Evolutionary conservation across 1,284 basidiomycete species (phyloP).

Genomic region (Ceratobasidium sp.): DNA sequence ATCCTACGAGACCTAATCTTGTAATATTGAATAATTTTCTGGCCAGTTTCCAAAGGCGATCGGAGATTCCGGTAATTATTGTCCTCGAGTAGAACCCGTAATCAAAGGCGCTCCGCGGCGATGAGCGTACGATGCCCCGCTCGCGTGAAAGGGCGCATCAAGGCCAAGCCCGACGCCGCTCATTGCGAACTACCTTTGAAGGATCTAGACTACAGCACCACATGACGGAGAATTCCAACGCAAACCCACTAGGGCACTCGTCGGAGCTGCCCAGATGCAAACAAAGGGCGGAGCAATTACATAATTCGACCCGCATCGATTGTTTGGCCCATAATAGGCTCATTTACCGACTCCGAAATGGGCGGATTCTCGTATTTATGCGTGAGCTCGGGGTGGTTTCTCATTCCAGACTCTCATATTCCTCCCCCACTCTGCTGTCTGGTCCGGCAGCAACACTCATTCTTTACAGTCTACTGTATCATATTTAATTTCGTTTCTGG

Average conservation of each 20-base stretch:
- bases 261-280: conserved; percentile 9
- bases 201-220: neutral
- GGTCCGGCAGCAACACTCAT: conserved; percentile 11
- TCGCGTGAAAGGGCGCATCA: conserved; percentile 13
- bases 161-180: conserved; percentile 7
- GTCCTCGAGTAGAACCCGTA: neutral
- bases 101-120: neutral
- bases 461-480: conserved; percentile 27
- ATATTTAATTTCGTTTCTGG: conserved; percentile 20
- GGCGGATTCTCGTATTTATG: conserved; percentile 33
- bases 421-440: conserved; percentile 20
- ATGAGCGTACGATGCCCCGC: neutral
- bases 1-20: too few species aligned
- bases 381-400: neutral
- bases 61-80: neutral
- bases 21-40: too few species aligned
- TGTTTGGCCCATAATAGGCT: conserved; percentile 17
- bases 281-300: conserved; percentile 20
- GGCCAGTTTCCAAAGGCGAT: too few species aligned
- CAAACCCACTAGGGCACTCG: neutral
- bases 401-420: conserved; percentile 13
- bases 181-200: neutral
- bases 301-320: conserved; percentile 20
- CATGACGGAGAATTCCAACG: neutral
- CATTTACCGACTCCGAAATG: neutral